phyloP scores from a whole-genome alignment of 225 moss, liverwort and hornwort species.

The Physcomitrellopsis africana region DNA sequence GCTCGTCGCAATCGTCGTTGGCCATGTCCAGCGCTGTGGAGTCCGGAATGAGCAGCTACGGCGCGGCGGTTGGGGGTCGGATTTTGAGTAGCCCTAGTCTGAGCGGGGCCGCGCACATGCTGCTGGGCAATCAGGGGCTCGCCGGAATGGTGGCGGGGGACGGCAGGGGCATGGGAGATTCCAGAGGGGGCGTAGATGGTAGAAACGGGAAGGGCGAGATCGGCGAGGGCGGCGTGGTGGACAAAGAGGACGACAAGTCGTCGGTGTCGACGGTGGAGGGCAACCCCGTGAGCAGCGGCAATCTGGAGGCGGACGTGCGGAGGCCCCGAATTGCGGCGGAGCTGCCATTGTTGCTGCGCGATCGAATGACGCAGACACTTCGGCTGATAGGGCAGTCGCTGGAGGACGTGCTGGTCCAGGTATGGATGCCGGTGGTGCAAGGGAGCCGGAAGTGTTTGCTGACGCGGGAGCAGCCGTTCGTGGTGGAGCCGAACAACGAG shows the following conservation, averaged over 20 bases:
- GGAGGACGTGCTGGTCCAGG: conserved; percentile 69
- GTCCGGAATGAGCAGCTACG: background rate
- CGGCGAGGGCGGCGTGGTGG: conserved; percentile 11
- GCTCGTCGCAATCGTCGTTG: conserved; percentile 14
- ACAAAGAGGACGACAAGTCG: conserved; percentile 48
- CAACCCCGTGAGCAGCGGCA: conserved; percentile 38
- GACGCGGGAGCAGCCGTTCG: conserved; percentile 85
- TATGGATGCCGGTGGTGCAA: conserved; percentile 82
- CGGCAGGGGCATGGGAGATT: background rate
- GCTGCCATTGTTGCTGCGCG: conserved; percentile 24
- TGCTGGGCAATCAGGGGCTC: conserved; percentile 16
- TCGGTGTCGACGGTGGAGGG: conserved; percentile 45
- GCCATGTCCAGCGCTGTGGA: conserved; percentile 15
- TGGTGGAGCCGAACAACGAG: conserved; percentile 62
- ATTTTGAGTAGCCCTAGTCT: conserved; percentile 24
- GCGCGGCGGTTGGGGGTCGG: background rate
- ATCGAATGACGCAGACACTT: conserved; percentile 54
- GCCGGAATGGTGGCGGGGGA: conserved; percentile 16
- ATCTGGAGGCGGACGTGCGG: conserved; percentile 26
- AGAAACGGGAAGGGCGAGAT: background rate
- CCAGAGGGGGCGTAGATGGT: conserved; percentile 4
- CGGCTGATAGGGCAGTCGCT: conserved; percentile 45
- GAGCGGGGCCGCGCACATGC: conserved; percentile 25
- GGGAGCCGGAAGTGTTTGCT: conserved; percentile 56
- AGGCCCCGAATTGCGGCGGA: conserved; percentile 6